Evolutionary conservation across 176 grass and related monocot species (phyloP), one percentile per base, ranked within the genome.

Genomic region (Eremochloa ophiuroides): DNA sequence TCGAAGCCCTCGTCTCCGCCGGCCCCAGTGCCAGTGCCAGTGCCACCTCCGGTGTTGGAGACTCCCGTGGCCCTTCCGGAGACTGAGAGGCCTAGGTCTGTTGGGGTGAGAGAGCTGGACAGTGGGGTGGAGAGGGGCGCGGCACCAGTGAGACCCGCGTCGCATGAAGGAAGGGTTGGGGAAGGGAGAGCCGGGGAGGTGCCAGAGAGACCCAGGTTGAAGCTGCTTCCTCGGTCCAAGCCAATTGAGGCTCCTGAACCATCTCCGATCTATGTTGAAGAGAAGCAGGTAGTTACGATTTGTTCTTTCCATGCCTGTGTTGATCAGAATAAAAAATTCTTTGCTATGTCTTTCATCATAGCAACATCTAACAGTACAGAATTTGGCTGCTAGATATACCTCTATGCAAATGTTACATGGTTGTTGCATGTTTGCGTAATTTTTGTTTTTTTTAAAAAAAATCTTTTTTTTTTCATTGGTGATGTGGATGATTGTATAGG

Each of bases 161-260:
- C 91, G 1, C 83, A 91, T 44, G 97, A 93, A 80, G 93, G 93
- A 16, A 83, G 82, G 58, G 76, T 90, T 80, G 76, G 33, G n/a
- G 92, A 83, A 59, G 74, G 33, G 27, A 86, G 77, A 85, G 65
- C 11, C 11, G 71, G 20, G 51, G 93, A 91, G 31, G 73, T 74
- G 29, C 68, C 76, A 7, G 93, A 91, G 59, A 90, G 91, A 66
- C 97, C 93, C 20, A 94, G 84, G 87, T 79, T 94, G 77, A 99
- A 90, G 65, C 87, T 99, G 42, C 88, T 99, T 42, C 97, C 97
- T 50, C 87, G 97, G 37, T 87, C 86, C 35, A 95, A 87, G 74
- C 89, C 93, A 60, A 9, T 92, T 16, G 97, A 96, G 58, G 43
- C 76, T 35, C 56, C 82, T 39, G 90, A 91, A 41, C 69, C 74